Conservation (phyloP, 2,329 filamentous ascomycete genomes). For the Neonectria magnoliae region DNA sequence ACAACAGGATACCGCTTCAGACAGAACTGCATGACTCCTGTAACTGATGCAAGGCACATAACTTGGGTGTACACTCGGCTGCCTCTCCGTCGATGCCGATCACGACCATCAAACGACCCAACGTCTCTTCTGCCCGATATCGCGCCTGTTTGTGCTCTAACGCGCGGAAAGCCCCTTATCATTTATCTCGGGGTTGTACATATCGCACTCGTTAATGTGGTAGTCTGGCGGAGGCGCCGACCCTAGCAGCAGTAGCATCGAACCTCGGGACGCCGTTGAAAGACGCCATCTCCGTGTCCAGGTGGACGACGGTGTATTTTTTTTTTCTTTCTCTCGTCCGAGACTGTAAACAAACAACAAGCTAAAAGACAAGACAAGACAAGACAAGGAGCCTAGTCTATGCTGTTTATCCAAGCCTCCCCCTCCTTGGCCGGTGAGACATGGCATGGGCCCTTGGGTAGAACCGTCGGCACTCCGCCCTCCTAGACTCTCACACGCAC, state of each 20-base stretch:
- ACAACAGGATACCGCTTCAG: not conserved
- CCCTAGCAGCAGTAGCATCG: constrained; percentile 22
- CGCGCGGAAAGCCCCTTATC: constrained; percentile 20
- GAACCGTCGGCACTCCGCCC: constrained; percentile 30
- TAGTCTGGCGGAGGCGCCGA: constrained; percentile 20
- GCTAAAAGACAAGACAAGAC: constrained; percentile 20
- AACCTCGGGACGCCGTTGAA: constrained; percentile 16
- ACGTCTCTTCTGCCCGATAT: not conserved
- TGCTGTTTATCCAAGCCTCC: constrained; percentile 27
- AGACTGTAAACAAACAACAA: constrained; percentile 42
- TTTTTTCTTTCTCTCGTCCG: constrained; percentile 1
- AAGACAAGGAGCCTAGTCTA: constrained; percentile 21
- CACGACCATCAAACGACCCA: not conserved
- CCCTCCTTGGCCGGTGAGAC: constrained; percentile 33
- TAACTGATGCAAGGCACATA: constrained; percentile 9
- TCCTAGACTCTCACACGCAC: constrained; percentile 23
- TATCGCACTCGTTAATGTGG: constrained; percentile 12
- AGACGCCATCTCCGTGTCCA: constrained; percentile 22
- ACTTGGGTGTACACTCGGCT: not conserved
- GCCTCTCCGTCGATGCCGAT: constrained; percentile 6
- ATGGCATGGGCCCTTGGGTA: constrained; percentile 34
- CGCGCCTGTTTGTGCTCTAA: constrained; percentile 6
- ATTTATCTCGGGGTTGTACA: constrained; percentile 18
- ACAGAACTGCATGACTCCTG: constrained; percentile 4
- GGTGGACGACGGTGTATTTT: constrained; percentile 28